These are phyloP conservation scores for Phytopythium cucurbitacearum DNA, from an alignment of 352 stramenopile species.

Conservation along the genomic window DNA sequence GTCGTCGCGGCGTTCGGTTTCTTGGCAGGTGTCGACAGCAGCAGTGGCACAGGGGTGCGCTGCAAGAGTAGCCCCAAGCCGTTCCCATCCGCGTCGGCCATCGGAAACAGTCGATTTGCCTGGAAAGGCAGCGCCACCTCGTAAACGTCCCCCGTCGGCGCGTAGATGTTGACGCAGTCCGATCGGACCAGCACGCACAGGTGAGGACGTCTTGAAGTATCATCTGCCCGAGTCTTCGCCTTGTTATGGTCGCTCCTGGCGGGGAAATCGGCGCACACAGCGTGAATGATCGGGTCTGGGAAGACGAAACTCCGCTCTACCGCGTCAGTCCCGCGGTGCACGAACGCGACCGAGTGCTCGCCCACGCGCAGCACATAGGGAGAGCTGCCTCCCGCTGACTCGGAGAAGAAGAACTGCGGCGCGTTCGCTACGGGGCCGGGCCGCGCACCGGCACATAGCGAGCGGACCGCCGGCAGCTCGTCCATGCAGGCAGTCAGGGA, in stretches of 20 bases:
- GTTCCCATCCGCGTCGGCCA: slow-evolving; percentile 9
- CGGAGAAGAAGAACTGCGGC: slow-evolving; percentile 23
- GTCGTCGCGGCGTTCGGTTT: slow-evolving; percentile 19
- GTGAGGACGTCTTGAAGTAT: slow-evolving; percentile 9
- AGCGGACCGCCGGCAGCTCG: slow-evolving; percentile 3
- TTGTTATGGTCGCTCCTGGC: background rate
- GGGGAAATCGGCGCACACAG: slow-evolving; percentile 44
- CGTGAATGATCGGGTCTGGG: slow-evolving; percentile 47
- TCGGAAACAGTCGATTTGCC: slow-evolving; percentile 47
- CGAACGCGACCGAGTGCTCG: slow-evolving; percentile 46
- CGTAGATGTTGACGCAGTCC: slow-evolving; percentile 68
- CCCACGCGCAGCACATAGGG: slow-evolving; percentile 36
- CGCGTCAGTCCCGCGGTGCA: slow-evolving; percentile 45
- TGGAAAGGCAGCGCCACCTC: slow-evolving; percentile 76
- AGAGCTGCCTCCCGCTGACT: slow-evolving; percentile 18
- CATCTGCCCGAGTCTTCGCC: background rate
- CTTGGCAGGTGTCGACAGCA: slow-evolving; percentile 23
- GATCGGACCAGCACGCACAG: slow-evolving; percentile 64
- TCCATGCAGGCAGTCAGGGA: no score
- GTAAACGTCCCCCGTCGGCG: slow-evolving; percentile 56
- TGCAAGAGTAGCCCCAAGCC: slow-evolving; percentile 53
- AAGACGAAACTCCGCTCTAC: slow-evolving; percentile 65
- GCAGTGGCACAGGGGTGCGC: slow-evolving; percentile 29
- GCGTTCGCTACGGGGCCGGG: slow-evolving; percentile 1
- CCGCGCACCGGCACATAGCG: slow-evolving; percentile 2